Evolutionary conservation across 1,139 yeast species (phyloP).

Genomic region (Saccharomycopsis phalli): DNA sequence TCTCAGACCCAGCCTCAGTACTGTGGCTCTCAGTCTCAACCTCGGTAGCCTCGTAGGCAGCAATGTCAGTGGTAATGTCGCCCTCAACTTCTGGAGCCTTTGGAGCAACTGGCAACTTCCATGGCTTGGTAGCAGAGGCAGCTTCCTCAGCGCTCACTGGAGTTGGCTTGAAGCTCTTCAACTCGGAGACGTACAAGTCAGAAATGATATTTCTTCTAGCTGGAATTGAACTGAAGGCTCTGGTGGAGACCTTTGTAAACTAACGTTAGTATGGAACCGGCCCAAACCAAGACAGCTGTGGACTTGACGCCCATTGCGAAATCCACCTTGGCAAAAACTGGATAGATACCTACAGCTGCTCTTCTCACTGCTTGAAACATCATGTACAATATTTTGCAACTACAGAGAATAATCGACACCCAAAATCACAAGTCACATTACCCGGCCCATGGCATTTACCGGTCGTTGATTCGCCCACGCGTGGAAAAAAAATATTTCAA

Average conservation of each 20-base stretch:
- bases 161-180: conserved; percentile 75
- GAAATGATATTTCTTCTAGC: conserved; percentile 45
- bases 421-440: neutral
- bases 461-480: neutral
- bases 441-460: neutral
- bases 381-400: conserved; percentile 5
- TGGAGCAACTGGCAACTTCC: conserved; percentile 63
- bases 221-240: conserved; percentile 18
- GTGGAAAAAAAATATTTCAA: neutral
- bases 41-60: conserved; percentile 56
- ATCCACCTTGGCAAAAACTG: neutral
- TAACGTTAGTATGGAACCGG: neutral
- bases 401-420: neutral
- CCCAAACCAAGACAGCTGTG: neutral
- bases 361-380: conserved; percentile 20
- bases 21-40: conserved; percentile 49
- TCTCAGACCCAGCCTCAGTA: conserved; percentile 34
- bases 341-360: conserved; percentile 15
- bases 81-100: conserved; percentile 60
- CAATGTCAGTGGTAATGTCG: conserved; percentile 53
- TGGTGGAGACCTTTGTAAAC: conserved; percentile 1
- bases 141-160: conserved; percentile 58
- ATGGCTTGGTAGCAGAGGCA: conserved; percentile 60
- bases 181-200: conserved; percentile 68
- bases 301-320: neutral